A percentile compares a stretch with the other conserved stretches of the same genome.
phyloP scores from a whole-genome alignment of 1,284 basidiomycete species.

The Inonotus obliquus region DNA sequence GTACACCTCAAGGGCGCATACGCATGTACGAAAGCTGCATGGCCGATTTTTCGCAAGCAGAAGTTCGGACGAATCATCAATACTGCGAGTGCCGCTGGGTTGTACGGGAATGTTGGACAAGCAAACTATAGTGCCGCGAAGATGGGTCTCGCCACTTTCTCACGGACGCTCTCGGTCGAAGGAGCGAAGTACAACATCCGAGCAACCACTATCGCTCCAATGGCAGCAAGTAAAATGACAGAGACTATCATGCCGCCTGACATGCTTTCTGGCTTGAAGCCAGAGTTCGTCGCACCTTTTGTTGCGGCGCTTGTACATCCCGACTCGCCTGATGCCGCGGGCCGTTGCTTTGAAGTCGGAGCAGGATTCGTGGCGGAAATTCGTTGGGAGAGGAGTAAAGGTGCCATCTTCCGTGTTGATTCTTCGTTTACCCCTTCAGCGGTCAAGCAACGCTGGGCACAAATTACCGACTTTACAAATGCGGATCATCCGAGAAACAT shows the following conservation, averaged over 20 bases:
- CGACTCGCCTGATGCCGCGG: constrained; percentile 78
- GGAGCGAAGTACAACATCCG: constrained; percentile 93
- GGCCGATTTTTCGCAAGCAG: constrained; percentile 94
- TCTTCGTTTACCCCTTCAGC: constrained; percentile 91
- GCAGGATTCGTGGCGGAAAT: constrained; percentile 93
- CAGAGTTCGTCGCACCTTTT: constrained; percentile 92
- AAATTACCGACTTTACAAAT: constrained; percentile 80
- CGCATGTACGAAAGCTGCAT: constrained; percentile 93
- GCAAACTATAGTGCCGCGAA: constrained; percentile 90
- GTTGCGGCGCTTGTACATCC: constrained; percentile 77
- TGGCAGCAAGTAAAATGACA: constrained; percentile 92
- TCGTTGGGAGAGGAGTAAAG: constrained; percentile 90
- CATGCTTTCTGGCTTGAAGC: constrained; percentile 89
- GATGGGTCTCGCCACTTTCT: constrained; percentile 88
- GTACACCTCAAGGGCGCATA: constrained; percentile 96
- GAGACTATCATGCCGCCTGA: constrained; percentile 97
- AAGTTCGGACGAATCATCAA: constrained; percentile 93
- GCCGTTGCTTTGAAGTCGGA: constrained; percentile 90
- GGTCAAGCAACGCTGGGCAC: constrained; percentile 78
- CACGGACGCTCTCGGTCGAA: constrained; percentile 88
- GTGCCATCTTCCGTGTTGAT: constrained; percentile 88
- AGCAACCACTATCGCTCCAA: constrained; percentile 87
- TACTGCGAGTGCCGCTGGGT: constrained; percentile 84
- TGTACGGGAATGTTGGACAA: constrained; percentile 95
- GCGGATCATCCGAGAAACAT: constrained; percentile 70